Percentiles rank a stretch among this genome's conserved stretches.
Conservation (phyloP, 2,329 filamentous ascomycete species). For the Lachnellula cervina region DNA sequence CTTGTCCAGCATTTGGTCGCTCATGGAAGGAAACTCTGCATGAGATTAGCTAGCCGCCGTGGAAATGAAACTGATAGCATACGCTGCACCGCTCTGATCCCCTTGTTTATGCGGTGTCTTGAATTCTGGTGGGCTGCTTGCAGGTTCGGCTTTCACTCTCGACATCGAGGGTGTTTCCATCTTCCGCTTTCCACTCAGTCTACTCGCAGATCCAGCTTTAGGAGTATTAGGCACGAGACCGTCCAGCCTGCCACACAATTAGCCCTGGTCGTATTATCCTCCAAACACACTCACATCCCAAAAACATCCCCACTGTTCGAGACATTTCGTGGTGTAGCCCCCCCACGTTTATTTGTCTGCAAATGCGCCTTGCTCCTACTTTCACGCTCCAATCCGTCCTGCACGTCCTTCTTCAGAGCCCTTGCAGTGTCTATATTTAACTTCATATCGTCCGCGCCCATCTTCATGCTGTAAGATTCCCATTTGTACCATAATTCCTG, state of each 20-base stretch:
- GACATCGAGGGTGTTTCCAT: slow-evolving; percentile 45
- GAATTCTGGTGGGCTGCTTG: slow-evolving; percentile 41
- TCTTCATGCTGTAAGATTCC: slow-evolving; percentile 96
- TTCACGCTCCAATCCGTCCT: slow-evolving; percentile 76
- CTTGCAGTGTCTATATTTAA: slow-evolving; percentile 66
- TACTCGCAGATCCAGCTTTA: slow-evolving; percentile 27
- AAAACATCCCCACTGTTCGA: slow-evolving; percentile 64
- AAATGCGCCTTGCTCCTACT: slow-evolving; percentile 62
- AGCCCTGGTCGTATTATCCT: slow-evolving; percentile 10
- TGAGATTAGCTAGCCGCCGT: slow-evolving; percentile 32
- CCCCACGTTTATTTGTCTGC: slow-evolving; percentile 58
- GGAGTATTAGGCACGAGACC: slow-evolving; percentile 63
- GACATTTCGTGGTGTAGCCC: slow-evolving; percentile 57
- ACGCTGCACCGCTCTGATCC: slow-evolving; percentile 21
- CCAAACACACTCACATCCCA: slow-evolving; percentile 58
- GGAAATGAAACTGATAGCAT: slow-evolving; percentile 6
- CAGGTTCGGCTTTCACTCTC: slow-evolving; percentile 40
- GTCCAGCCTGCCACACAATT: slow-evolving; percentile 49
- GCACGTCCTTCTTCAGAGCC: slow-evolving; percentile 80
- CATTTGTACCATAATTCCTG: slow-evolving; percentile 97
- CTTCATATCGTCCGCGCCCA: slow-evolving; percentile 74
- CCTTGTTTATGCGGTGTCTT: slow-evolving; percentile 35
- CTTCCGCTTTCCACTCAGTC: slow-evolving; percentile 29
- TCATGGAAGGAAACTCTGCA: slow-evolving; percentile 65
- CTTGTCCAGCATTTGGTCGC: slow-evolving; percentile 72